These are phyloP conservation scores for Elsinoe batatas DNA, from an alignment of 2,329 filamentous ascomycete species.

Conservation along the genomic window DNA sequence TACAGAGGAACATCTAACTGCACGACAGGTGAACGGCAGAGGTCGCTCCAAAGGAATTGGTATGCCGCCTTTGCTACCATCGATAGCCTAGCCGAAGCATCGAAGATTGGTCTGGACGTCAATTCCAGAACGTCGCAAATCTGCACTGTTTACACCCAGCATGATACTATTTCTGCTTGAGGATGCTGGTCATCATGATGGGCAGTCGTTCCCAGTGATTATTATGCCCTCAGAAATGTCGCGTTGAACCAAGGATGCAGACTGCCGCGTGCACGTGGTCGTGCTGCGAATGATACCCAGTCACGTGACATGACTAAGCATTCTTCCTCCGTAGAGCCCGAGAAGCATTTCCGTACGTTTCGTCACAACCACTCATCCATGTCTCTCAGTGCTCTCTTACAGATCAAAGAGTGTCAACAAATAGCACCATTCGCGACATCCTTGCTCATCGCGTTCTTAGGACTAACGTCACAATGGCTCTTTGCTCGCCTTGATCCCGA, in stretches of 20 bases:
- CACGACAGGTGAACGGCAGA: no score
- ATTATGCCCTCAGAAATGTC: no score
- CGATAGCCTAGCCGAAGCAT: not conserved
- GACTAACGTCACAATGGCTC: conserved; percentile 62
- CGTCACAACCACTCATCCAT: not conserved
- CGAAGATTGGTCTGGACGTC: not conserved
- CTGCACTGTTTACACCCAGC: not conserved
- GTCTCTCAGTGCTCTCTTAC: conserved; percentile 8
- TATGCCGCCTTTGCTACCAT: not conserved
- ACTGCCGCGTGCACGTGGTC: not conserved
- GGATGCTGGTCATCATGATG: no score
- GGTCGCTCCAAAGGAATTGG: not conserved
- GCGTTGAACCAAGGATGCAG: no score
- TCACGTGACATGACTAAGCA: conserved; percentile 4
- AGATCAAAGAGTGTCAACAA: conserved; percentile 10
- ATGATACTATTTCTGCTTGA: no score
- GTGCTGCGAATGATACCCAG: not conserved
- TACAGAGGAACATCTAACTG: not conserved
- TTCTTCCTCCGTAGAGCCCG: not conserved
- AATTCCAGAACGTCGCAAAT: not conserved
- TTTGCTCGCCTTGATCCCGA: conserved; percentile 51
- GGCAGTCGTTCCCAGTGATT: no score
- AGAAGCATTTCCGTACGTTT: not conserved
- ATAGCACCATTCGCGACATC: conserved; percentile 20
- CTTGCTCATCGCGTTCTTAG: conserved; percentile 56